Evolutionary conservation across 2,329 filamentous ascomycete species (phyloP).

Genomic region (Monosporascus sp.): DNA sequence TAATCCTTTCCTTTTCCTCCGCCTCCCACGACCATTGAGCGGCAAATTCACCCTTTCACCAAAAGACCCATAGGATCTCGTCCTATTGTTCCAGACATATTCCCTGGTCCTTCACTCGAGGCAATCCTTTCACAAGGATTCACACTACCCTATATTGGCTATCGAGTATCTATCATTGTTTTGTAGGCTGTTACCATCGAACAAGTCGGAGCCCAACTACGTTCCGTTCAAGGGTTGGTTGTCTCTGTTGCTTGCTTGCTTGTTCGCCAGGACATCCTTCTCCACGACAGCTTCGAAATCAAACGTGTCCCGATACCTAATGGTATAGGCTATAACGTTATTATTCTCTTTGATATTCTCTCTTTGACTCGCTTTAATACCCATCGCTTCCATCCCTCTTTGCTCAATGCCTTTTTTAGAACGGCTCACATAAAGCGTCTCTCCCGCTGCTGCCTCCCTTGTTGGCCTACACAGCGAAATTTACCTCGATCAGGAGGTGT

Average conservation of each 20-base stretch:
- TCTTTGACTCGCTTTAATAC: neutral
- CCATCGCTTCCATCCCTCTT: neutral
- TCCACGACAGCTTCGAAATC: neutral
- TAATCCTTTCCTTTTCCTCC: neutral
- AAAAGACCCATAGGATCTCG: neutral
- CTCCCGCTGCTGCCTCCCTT: neutral
- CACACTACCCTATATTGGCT: neutral
- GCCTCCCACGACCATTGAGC: neutral
- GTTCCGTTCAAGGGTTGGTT: too few species aligned
- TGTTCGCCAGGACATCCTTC: neutral
- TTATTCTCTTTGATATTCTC: neutral
- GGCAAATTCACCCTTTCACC: constrained; percentile 1
- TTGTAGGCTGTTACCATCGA: too few species aligned
- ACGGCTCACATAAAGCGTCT: neutral
- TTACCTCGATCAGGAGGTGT: neutral
- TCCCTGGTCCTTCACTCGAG: neutral
- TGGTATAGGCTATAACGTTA: neutral
- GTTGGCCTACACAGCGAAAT: neutral
- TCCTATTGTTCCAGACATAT: neutral
- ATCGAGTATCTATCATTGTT: neutral
- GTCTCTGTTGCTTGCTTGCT: neutral
- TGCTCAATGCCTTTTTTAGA: neutral
- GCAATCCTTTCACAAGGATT: neutral
- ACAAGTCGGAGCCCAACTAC: too few species aligned
- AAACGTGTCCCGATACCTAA: neutral